A percentile compares a stretch with the other conserved stretches of the same genome.
phyloP scores from a whole-genome alignment of 169 alveolate genomes.

The Neospora caninum region DNA sequence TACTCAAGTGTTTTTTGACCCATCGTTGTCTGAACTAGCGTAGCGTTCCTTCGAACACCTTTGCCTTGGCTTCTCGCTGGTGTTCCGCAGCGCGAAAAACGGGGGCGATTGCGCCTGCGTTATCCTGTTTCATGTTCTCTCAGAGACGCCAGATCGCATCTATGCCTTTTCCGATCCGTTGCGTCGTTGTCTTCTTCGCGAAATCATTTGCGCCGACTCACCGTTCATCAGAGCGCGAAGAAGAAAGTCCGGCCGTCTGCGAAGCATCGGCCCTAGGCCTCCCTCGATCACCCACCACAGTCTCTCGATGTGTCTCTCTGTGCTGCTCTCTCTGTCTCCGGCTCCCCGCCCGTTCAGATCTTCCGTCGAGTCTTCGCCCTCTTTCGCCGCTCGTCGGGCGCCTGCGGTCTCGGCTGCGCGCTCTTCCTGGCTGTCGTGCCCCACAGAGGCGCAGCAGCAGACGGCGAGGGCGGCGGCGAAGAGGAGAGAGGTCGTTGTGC shows the following conservation, averaged over 20 bases:
- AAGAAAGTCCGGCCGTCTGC: not conserved
- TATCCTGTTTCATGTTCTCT: too few relatives aligned
- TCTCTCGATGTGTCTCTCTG: not conserved
- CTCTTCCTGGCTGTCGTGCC: not conserved
- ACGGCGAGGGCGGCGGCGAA: conserved; percentile 29
- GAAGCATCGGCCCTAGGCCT: not conserved
- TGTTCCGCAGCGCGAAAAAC: too few relatives aligned
- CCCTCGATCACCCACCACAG: not conserved
- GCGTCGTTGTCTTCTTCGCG: too few relatives aligned
- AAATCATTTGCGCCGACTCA: too few relatives aligned
- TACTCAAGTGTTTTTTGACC: too few relatives aligned
- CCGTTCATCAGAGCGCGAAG: not conserved
- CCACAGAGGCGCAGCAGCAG: conserved; percentile 8
- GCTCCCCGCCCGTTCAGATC: not conserved
- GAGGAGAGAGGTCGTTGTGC: not conserved
- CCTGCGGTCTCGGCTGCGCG: not conserved
- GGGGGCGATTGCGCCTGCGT: too few relatives aligned
- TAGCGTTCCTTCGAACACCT: too few relatives aligned
- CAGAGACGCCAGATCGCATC: too few relatives aligned
- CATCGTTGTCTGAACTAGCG: too few relatives aligned
- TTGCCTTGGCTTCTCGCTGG: too few relatives aligned
- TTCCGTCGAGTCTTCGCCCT: not conserved
- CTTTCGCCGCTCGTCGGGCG: not conserved
- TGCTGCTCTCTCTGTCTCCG: not conserved
- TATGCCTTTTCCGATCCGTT: too few relatives aligned